A percentile compares a stretch with the other conserved stretches of the same genome.
Evolutionary conservation across 148 eudicot genomes (phyloP).

Genomic region (Beta vulgaris): DNA sequence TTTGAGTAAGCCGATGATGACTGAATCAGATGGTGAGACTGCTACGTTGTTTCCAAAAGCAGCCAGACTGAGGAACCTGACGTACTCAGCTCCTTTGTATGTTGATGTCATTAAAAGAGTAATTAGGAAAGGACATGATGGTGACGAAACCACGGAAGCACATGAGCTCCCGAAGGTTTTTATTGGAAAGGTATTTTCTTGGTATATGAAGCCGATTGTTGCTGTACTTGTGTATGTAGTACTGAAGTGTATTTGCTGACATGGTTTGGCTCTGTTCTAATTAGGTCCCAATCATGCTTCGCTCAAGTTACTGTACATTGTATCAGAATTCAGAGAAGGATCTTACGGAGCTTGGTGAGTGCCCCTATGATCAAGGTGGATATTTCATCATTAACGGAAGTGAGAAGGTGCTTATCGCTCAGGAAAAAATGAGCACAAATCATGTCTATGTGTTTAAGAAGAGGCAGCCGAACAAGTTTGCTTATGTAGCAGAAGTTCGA

Average conservation of each 20-base stretch:
- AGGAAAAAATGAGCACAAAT: slow-evolving; percentile 99
- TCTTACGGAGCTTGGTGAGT: slow-evolving; percentile 97
- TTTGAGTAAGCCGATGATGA: slow-evolving; percentile 97
- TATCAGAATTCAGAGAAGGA: slow-evolving; percentile 96
- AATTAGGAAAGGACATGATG: slow-evolving; percentile 93
- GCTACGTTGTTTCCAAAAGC: slow-evolving; percentile 97
- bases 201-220: not conserved
- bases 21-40: slow-evolving; percentile 99
- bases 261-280: slow-evolving; percentile 1
- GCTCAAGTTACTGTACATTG: slow-evolving; percentile 94
- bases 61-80: slow-evolving; percentile 89
- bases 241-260: not conserved
- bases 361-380: slow-evolving; percentile 97
- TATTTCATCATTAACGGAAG: slow-evolving; percentile 99
- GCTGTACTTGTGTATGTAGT: not conserved
- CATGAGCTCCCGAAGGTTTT: slow-evolving; percentile 95
- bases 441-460: slow-evolving; percentile 97
- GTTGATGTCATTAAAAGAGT: slow-evolving; percentile 88
- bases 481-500: slow-evolving; percentile 92
- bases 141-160: slow-evolving; percentile 87
- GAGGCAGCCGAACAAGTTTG: slow-evolving; percentile 98
- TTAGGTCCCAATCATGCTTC: slow-evolving; percentile 98
- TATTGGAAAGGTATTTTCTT: slow-evolving; percentile 77
- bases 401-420: slow-evolving; percentile 98
- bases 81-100: slow-evolving; percentile 95